Evolutionary conservation across 1,284 basidiomycete genomes (phyloP).

Genomic region (Coniophora puteana): DNA sequence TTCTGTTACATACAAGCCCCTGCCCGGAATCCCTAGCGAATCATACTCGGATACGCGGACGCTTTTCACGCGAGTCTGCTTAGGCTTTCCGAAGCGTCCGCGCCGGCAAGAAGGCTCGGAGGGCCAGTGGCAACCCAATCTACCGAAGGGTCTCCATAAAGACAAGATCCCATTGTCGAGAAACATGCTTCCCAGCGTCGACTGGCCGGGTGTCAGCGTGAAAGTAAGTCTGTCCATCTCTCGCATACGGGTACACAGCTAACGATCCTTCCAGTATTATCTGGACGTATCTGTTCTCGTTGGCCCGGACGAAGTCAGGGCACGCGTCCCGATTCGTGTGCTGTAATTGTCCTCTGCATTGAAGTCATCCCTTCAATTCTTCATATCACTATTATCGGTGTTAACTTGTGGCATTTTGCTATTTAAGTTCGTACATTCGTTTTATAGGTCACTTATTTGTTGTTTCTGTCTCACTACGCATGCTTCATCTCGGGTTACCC

Average conservation of each 20-base stretch:
- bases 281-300: conserved; percentile 62
- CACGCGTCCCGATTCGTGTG: conserved; percentile 56
- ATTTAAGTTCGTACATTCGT: too few relatives aligned
- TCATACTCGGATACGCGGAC: conserved; percentile 45
- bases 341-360: conserved; percentile 30
- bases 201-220: conserved; percentile 62
- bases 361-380: not conserved
- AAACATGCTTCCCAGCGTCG: conserved; percentile 59
- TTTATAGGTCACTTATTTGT: too few relatives aligned
- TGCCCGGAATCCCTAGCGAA: conserved; percentile 41
- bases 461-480: too few relatives aligned
- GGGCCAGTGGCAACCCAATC: conserved; percentile 29
- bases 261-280: conserved; percentile 50
- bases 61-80: conserved; percentile 48
- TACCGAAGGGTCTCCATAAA: conserved; percentile 67
- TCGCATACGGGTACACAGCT: conserved; percentile 7
- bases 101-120: conserved; percentile 40
- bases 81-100: conserved; percentile 69
- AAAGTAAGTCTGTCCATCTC: conserved; percentile 42
- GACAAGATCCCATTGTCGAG: conserved; percentile 48
- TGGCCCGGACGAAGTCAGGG: conserved; percentile 56
- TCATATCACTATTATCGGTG: conserved; percentile 2
- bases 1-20: conserved; percentile 37
- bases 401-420: too few relatives aligned
- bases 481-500: too few relatives aligned